phyloP scores from a whole-genome alignment of 768 basidiomycete genomes.

The Leccinum subgranulosum region DNA sequence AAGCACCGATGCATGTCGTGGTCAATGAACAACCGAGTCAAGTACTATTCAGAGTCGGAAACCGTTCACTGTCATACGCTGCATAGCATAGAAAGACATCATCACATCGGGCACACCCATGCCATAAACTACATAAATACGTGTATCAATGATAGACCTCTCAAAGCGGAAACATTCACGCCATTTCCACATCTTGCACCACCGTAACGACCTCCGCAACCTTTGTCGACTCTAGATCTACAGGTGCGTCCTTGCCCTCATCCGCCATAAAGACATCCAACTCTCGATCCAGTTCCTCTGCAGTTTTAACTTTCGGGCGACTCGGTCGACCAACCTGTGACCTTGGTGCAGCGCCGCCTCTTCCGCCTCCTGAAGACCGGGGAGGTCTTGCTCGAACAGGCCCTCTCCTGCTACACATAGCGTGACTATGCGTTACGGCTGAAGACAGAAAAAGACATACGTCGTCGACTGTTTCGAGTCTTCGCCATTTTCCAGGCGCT shows the following conservation, averaged over 20 bases:
- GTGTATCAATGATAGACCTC: not conserved
- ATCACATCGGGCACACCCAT: not conserved
- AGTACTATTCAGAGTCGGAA: not conserved
- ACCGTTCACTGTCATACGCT: too few species aligned
- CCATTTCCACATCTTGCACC: constrained; percentile 55
- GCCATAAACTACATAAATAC: constrained; percentile 21
- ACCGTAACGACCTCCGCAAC: constrained; percentile 7
- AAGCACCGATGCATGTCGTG: constrained; percentile 25
- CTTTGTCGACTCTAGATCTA: constrained; percentile 15
- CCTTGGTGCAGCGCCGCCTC: constrained; percentile 10
- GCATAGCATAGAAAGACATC: not conserved
- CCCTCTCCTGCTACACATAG: constrained; percentile 36
- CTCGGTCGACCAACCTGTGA: constrained; percentile 30
- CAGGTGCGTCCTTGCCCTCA: constrained; percentile 28
- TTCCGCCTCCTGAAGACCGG: constrained; percentile 18
- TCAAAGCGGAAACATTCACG: constrained; percentile 17
- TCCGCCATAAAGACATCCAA: constrained; percentile 85
- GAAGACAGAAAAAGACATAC: constrained; percentile 5
- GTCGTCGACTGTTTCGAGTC: constrained; percentile 3
- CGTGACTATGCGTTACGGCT: not conserved
- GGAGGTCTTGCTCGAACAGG: constrained; percentile 41
- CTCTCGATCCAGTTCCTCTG: constrained; percentile 84
- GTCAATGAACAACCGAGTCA: not conserved
- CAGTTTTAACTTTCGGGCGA: constrained; percentile 63
- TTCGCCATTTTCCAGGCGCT: constrained; percentile 57